phyloP scores from a whole-genome alignment of 305 asterid species.

The Fraxinus paxiana region DNA sequence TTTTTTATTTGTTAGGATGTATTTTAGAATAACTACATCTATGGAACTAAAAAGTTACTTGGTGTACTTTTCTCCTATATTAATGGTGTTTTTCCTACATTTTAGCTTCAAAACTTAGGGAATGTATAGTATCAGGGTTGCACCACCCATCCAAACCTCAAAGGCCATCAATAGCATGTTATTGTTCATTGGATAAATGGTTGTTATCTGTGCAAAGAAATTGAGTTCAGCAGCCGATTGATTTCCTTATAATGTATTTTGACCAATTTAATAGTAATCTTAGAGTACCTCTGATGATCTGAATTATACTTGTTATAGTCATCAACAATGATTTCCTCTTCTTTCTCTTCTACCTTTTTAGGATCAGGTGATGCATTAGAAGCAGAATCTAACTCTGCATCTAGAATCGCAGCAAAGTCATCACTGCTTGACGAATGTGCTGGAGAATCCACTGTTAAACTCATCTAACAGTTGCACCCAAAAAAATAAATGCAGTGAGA shows the following conservation, averaged over 20 bases:
- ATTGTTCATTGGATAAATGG: neutral
- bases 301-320: slow-evolving; percentile 16
- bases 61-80: neutral
- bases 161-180: neutral
- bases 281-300: slow-evolving; percentile 15
- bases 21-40: neutral
- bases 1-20: neutral
- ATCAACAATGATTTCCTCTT: slow-evolving; percentile 26
- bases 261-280: slow-evolving; percentile 9
- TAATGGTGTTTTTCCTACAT: neutral
- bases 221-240: slow-evolving; percentile 3
- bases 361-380: slow-evolving; percentile 50
- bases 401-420: slow-evolving; percentile 49
- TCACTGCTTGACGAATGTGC: slow-evolving; percentile 32
- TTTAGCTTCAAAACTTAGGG: neutral
- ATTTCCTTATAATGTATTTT: neutral
- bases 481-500: neutral
- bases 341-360: slow-evolving; percentile 31
- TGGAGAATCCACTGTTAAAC: slow-evolving; percentile 62
- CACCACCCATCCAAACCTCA: neutral
- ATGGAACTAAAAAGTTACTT: neutral
- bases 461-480: slow-evolving; percentile 46
- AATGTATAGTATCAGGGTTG: neutral
- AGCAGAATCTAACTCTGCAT: slow-evolving; percentile 53
- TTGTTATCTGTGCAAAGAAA: neutral